These are phyloP conservation scores for Plasmopara muralis DNA, from an alignment of 352 stramenopile genomes.

Conservation along the genomic window DNA sequence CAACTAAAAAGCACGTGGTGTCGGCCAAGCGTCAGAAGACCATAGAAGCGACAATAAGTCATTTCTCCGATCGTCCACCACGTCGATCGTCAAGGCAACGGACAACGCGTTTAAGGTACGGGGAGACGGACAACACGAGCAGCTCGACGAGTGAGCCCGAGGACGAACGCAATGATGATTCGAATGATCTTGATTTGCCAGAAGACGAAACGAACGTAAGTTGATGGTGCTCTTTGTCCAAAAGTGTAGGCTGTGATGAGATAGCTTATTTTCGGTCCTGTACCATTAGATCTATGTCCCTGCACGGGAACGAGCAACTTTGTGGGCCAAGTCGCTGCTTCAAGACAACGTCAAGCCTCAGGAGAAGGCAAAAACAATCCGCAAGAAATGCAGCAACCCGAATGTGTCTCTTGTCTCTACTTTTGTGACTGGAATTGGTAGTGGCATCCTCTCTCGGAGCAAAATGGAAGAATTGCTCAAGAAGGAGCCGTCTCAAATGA, in stretches of 20 bases:
- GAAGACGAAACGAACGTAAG: constrained; percentile 31
- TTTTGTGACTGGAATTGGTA: constrained; percentile 24
- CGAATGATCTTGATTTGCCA: constrained; percentile 40
- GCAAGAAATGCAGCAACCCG: constrained; percentile 57
- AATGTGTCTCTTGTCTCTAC: constrained; percentile 40
- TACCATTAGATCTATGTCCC: constrained; percentile 49
- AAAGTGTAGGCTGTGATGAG: neutral
- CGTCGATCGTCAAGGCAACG: constrained; percentile 33
- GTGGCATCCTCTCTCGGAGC: constrained; percentile 22
- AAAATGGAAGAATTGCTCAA: constrained; percentile 54
- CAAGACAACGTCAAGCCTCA: constrained; percentile 31
- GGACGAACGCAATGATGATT: constrained; percentile 32
- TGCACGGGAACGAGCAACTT: constrained; percentile 57
- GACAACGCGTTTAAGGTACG: constrained; percentile 44
- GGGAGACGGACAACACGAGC: constrained; percentile 22
- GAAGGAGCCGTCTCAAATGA: constrained; percentile 79
- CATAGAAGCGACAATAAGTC: constrained; percentile 5
- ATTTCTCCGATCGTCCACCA: constrained; percentile 8
- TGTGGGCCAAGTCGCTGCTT: constrained; percentile 68
- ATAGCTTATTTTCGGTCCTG: neutral
- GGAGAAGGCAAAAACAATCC: constrained; percentile 16
- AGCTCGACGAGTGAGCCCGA: constrained; percentile 32
- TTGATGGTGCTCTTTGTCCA: neutral
- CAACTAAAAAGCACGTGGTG: constrained; percentile 6
- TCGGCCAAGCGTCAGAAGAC: constrained; percentile 23